Percentiles rank a stretch among this genome's conserved stretches.
phyloP scores from a whole-genome alignment of 2,329 filamentous ascomycete species.

The Ceratocystis colombiana region DNA sequence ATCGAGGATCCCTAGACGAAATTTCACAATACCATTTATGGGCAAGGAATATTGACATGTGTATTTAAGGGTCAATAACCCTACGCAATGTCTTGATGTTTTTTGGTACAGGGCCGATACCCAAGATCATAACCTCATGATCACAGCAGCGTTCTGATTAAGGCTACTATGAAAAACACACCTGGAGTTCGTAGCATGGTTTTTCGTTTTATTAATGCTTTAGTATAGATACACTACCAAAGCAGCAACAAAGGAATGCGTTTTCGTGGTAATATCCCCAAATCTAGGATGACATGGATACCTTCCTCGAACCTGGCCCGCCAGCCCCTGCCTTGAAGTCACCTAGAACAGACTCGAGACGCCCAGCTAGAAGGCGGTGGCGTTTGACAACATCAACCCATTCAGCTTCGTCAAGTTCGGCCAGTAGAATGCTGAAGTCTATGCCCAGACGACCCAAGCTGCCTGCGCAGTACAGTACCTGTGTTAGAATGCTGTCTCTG shows the following conservation, averaged over 20 bases:
- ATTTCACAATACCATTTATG: too few relatives aligned
- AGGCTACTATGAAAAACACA: not conserved
- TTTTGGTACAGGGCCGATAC: too few relatives aligned
- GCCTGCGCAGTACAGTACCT: conserved; percentile 85
- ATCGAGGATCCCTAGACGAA: too few relatives aligned
- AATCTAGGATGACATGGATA: conserved; percentile 9
- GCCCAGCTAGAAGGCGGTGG: conserved; percentile 72
- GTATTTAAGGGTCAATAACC: too few relatives aligned
- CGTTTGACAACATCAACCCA: conserved; percentile 87
- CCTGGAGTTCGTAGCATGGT: not conserved
- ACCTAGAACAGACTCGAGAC: conserved; percentile 59
- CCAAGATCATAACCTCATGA: too few relatives aligned
- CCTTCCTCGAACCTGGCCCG: conserved; percentile 21
- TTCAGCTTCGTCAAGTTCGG: conserved; percentile 42
- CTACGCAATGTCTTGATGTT: too few relatives aligned
- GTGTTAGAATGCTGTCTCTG: conserved; percentile 78
- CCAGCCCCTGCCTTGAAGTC: conserved; percentile 35
- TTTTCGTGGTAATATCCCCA: not conserved
- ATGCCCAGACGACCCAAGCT: conserved; percentile 82
- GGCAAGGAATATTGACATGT: too few relatives aligned
- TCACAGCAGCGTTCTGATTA: too few relatives aligned
- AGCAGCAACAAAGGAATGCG: not conserved
- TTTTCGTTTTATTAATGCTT: not conserved
- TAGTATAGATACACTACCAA: not conserved
- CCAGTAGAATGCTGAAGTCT: conserved; percentile 80